Base-by-base conservation (phyloP, 352 stramenopile genomes). In the Aphanomyces invadans region DNA sequence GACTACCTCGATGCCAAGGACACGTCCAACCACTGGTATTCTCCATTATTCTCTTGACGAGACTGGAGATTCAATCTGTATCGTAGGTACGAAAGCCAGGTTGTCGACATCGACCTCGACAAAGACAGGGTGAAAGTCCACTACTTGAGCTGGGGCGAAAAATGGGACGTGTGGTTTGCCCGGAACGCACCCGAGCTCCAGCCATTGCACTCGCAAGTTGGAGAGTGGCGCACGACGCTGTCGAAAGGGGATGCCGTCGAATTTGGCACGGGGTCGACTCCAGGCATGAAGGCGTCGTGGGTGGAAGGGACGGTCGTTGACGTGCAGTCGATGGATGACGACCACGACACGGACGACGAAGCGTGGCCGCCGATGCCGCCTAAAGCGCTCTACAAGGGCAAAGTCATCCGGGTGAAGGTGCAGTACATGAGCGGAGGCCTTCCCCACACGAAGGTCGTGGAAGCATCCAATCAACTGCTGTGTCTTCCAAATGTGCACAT, bases 1-100 rank as follows among this genome's bases (percentile, higher is more conserved):
- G 74, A 95, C 38, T 71, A 90, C 31, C 70, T 95, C 17, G 86
- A 95, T 23, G 86, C 82, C 0, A 38, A 75, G n/a, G 86, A 95
- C 68, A 89, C 79, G 4, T 75, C 88, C 55, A 77, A 81, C 5
- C 89, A 91, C 51, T 95, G 86, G 86, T 86, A 70, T 59, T 17
- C 2, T 3, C 25, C 31, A 10, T 62, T 23, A 25, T 52, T 19
- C 28, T 23, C 9, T 23, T 21, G 57, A 4, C 57, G 1, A 7
- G 56, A 9, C n/a, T n/a, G n/a, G n/a, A n/a, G n/a, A n/a, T n/a
- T n/a, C 4, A 62, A 15, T 38, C 33, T 38, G 38, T 56, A 1
- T 52, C n/a, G 5, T 65, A 76, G 71, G 73, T 88, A 88, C 39
- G 85, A 94, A 45, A 87, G 81, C 19, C n/a, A n/a, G n/a, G n/a